A percentile compares a stretch with the other conserved stretches of the same genome.
These are phyloP conservation scores for Suhomyces faveliae DNA, from an alignment of 805 yeast genomes.

Conservation along the genomic window DNA sequence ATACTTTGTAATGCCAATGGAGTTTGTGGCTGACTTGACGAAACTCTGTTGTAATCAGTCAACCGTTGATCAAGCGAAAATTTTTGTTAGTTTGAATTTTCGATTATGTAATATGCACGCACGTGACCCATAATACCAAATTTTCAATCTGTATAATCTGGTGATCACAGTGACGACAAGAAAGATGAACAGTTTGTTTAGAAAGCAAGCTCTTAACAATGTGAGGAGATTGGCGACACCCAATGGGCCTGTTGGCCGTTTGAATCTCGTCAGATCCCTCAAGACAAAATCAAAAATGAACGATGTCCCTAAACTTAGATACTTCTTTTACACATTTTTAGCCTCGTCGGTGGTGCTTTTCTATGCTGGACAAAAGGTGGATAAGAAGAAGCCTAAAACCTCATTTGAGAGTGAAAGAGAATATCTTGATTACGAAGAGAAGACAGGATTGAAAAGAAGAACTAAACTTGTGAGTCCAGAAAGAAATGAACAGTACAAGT, in stretches of 20 bases:
- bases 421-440: conserved; percentile 46
- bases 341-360: conserved; percentile 33
- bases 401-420: conserved; percentile 47
- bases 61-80: not conserved
- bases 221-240: not conserved
- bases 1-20: not conserved
- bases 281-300: not conserved
- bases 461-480: conserved; percentile 40
- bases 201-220: not conserved
- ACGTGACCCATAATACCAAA: not conserved
- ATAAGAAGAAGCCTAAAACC: conserved; percentile 31
- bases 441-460: conserved; percentile 52
- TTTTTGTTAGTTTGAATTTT: not conserved
- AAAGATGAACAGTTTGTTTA: not conserved
- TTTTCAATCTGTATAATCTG: not conserved
- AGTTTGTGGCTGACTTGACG: not conserved
- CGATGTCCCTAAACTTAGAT: conserved; percentile 31
- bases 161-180: not conserved
- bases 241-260: not conserved
- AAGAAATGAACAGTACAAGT: conserved; percentile 37
- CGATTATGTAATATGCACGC: not conserved
- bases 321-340: conserved; percentile 34
- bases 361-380: conserved; percentile 29
- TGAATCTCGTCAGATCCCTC: conserved; percentile 1
- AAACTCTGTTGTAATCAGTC: not conserved